Evolutionary conservation across 2,329 filamentous ascomycete genomes (phyloP), one percentile per base, ranked within the genome.

Genomic region (Cercospora sesami): DNA sequence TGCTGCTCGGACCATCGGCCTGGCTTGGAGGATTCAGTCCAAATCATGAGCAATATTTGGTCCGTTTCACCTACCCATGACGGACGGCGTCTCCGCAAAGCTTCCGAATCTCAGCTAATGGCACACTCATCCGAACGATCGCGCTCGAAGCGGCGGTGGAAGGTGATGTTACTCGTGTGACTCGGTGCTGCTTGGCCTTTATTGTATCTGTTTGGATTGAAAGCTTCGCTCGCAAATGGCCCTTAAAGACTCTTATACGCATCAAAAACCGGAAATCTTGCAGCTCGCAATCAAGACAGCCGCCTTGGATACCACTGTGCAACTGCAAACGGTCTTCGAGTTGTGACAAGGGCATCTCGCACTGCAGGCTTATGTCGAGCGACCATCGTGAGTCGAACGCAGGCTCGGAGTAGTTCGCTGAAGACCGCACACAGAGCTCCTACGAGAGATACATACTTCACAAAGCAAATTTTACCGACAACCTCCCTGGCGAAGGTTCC

Each of bases 321-420:
- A 42, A 69, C 67, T 69, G 28, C 53, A 33, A 21, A 8, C 8
- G 18, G 26, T 2, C 28, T 28, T 28, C 31, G 23, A 66, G 63
- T 66, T 57, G 64, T 31, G 48, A 16, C 60, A 26, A 30, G 42
- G 30, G 36, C 31, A 30, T 64, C 48, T 60, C 61, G 55, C 58
- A 33, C 60, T 36, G 64, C 42, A 69, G 64, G 57, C 53, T 58
- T 42, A 64, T 69, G 67, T 42, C 60, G 67, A 69, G 67, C 63
- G 51, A 69, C 67, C 64, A 62, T 69, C 60, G 39, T 59, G 64
- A 69, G 58, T 48, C 36, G 53, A 58, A 42, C n/a, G 33, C 16
- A 33, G 39, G 30, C 48, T 62, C 65, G 61, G 65, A 62, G 61
- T 64, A 64, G 61, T 58, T 67, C 55, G 65, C 65, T 67, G 60